Evolutionary conservation across 1,284 basidiomycete species (phyloP), one percentile per base, ranked within the genome.

Genomic region (Boletus smithii): DNA sequence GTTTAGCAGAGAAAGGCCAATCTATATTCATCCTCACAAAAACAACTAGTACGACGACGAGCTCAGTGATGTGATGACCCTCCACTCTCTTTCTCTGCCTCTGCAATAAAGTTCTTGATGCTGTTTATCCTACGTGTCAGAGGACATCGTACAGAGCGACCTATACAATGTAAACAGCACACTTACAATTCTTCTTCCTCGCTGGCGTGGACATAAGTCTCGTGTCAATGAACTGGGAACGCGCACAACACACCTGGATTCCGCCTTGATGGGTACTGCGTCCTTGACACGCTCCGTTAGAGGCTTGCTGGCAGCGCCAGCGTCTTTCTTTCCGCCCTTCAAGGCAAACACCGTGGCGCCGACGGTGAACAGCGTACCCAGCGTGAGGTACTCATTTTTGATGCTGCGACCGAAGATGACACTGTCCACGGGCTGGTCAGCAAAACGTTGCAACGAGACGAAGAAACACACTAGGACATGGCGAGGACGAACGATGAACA

Each of bases 151-250:
- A 65, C 58, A 57, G 53, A 57, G 61, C 56, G 52, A 49, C 53
- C 29, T 41, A 29, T 24, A 16, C 32, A 36, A 36, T 35, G 35
- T 40, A 47, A 46, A 53, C 18, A 46, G 44, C 41, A 44, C 50
- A 81, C 83, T 68, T 71, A 86, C 85, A 87, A 86, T 56, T 79
- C 70, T 63, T 84, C 83, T 62, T 85, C 83, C 65, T 86, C 83
- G 51, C 81, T 84, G 60, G 31, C 44, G 23, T 22, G 39, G 32
- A 42, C 10, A 16, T 60, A 8, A 58, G 49, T 24, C 8, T 13
- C n/a, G 34, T 23, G 31, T 36, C 18, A 13, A n/a, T 16, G 18
- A 16, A 16, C 30, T 2, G 13, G 13, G 1, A 32, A 43, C 18
- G 27, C 7, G 13, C 22, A 11, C 20, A 2, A 69, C 83, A 61